Conservation (phyloP, 78 protist genomes). For the Cavenderia fasciculata region DNA sequence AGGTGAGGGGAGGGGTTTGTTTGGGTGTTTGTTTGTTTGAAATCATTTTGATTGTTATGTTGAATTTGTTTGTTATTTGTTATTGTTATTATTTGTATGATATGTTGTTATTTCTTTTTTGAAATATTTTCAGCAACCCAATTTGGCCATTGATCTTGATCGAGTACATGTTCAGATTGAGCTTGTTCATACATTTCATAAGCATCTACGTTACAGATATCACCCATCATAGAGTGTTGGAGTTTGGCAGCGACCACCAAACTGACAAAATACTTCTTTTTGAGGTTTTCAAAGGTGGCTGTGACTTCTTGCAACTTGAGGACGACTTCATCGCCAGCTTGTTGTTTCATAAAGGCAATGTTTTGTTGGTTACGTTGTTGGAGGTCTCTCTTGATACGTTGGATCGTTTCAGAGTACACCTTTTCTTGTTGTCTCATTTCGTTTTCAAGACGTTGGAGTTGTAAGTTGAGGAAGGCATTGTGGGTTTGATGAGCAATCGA, state of each 20-base stretch:
- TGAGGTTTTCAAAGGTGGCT: neutral
- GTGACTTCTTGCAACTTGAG: constrained; percentile 25
- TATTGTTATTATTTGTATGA: too few species aligned
- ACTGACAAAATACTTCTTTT: constrained; percentile 71
- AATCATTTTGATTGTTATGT: too few species aligned
- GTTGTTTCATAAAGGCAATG: constrained; percentile 70
- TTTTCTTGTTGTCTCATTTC: constrained; percentile 70
- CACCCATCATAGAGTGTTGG: constrained; percentile 65
- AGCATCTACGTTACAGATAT: constrained; percentile 71
- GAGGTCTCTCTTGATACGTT: constrained; percentile 58
- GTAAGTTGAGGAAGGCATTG: constrained; percentile 52
- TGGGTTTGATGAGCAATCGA: constrained; percentile 78
- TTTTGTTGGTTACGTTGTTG: constrained; percentile 72
- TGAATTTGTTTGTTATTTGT: too few species aligned
- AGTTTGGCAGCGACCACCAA: constrained; percentile 65
- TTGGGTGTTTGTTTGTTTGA: too few species aligned
- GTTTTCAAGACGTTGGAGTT: constrained; percentile 52
- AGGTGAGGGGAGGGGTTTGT: too few species aligned
- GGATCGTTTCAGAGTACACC: constrained; percentile 62
- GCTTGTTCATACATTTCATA: constrained; percentile 61
- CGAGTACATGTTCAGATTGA: constrained; percentile 22
- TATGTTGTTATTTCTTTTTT: too few species aligned
- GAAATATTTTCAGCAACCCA: constrained; percentile 24
- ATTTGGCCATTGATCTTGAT: constrained; percentile 65
- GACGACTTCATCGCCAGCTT: constrained; percentile 45